Base-by-base conservation (phyloP, 139 green algal genomes). In the Raphidocelis subcapitata region DNA sequence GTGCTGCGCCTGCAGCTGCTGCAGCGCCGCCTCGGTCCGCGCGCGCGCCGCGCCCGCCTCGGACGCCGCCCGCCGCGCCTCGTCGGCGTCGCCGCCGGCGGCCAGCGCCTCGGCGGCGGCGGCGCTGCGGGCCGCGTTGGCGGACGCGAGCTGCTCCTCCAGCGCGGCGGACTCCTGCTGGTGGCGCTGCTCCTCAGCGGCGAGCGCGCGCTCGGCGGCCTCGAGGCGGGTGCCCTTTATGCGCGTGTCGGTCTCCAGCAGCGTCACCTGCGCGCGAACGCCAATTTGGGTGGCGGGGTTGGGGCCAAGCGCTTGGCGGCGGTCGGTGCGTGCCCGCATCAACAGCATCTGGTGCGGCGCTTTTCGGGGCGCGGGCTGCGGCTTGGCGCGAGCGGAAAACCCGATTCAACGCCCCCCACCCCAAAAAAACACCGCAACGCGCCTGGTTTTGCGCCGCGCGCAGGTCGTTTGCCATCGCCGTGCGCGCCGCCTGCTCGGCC, bases 121-220 rank as follows among this genome's bases (percentile, higher is more conserved):
- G 41, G 73, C 36, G 1, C 33, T 59, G n/a, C 16, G 3, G 44
- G 56, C 18, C 10, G 64, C 70, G 47, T 69, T 55, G 1, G 69
- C 32, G 32, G 62, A 56, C n/a, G 64, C 67, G 64, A 84, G 20
- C 62, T 82, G 67, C 59, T 69, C 46, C 51, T 73, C 35, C 54
- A 78, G 51, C 18, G 56, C 35, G 8, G 52, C 63, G 24, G 26
- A 14, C n/a, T 74, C 62, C 26, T 67, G 59, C 5, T 49, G 32
- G 47, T 77, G 70, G 44, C 63, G 60, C 49, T 69, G 68, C n/a
- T 68, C 74, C 49, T 73, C 76, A n/a, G 32, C 73, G 21, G 55
- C 47, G 36, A 87, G 69, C 65, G 67, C 65, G 66, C 70, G 72
- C 55, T 77, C 67, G 37, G 64, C 65, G 24, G 73, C 68, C 46